phyloP scores from a whole-genome alignment of 345 rosid species.

The Angophora floribunda region DNA sequence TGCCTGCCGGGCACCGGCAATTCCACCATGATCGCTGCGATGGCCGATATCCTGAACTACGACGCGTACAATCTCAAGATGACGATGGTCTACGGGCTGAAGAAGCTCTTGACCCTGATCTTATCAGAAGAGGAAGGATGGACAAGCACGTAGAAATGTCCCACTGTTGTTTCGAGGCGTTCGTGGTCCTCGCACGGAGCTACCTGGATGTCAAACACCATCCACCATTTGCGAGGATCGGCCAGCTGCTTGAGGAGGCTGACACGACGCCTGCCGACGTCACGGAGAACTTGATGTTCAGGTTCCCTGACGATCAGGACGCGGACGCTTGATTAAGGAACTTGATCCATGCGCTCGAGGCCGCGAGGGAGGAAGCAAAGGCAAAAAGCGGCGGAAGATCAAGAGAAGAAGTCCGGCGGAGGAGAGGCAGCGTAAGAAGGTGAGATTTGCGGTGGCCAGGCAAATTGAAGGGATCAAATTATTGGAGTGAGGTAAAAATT shows the following conservation, averaged over 20 bases:
- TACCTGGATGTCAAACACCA: neutral
- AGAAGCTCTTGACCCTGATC: slow-evolving; percentile 23
- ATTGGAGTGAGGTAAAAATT: too few species aligned
- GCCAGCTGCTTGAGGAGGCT: neutral
- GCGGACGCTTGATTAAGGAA: neutral
- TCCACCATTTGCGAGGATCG: neutral
- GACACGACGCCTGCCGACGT: slow-evolving; percentile 1
- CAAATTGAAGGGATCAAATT: too few species aligned
- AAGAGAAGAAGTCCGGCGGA: neutral
- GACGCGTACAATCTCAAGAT: slow-evolving; percentile 71
- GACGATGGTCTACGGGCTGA: slow-evolving; percentile 30
- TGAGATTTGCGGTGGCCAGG: too few species aligned
- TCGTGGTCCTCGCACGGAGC: neutral
- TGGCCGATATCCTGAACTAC: slow-evolving; percentile 50
- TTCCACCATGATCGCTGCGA: slow-evolving; percentile 61
- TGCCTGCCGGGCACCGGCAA: slow-evolving; percentile 67
- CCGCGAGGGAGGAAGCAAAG: neutral
- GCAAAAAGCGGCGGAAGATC: neutral
- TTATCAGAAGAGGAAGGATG: slow-evolving; percentile 31
- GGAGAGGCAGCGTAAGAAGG: too few species aligned
- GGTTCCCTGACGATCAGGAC: neutral
- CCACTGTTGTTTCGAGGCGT: neutral
- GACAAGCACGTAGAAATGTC: slow-evolving; percentile 16
- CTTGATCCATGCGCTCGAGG: neutral
- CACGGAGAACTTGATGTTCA: slow-evolving; percentile 2